Evolutionary conservation across 2,329 filamentous ascomycete species (phyloP).

Genomic region (Trichoderma arundinaceum): DNA sequence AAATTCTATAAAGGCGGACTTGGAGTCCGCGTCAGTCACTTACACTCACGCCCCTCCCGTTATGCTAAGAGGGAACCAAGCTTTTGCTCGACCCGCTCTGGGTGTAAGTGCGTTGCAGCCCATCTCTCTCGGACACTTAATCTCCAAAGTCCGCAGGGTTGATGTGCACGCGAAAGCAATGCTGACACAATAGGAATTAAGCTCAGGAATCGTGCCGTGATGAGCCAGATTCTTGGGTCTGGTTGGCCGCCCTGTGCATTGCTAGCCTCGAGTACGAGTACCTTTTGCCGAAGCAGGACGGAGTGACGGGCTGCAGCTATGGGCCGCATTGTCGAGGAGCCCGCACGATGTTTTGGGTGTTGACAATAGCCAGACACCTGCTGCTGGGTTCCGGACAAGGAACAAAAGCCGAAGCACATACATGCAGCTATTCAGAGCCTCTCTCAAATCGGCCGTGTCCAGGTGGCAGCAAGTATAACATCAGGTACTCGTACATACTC

Average conservation of each 20-base stretch:
- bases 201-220: conserved; percentile 11
- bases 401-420: conserved; percentile 1
- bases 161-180: neutral
- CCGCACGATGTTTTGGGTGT: neutral
- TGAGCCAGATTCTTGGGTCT: conserved; percentile 25
- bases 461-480: neutral
- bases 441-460: neutral
- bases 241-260: conserved; percentile 18
- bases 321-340: neutral
- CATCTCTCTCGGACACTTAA: conserved; percentile 18
- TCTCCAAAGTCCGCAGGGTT: conserved; percentile 25
- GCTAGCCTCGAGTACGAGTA: neutral
- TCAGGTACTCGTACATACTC: neutral
- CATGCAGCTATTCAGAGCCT: conserved; percentile 20
- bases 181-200: conserved; percentile 21
- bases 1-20: conserved; percentile 19
- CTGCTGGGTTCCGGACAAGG: neutral
- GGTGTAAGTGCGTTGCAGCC: conserved; percentile 17
- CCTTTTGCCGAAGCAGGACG: neutral
- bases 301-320: conserved; percentile 16
- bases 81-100: conserved; percentile 12
- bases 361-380: neutral
- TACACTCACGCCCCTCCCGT: conserved; percentile 6
- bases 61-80: neutral
- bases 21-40: conserved; percentile 4